Evolutionary conservation across 495 filamentous ascomycete species (phyloP).

Genomic region (Jackrogersella minutella): DNA sequence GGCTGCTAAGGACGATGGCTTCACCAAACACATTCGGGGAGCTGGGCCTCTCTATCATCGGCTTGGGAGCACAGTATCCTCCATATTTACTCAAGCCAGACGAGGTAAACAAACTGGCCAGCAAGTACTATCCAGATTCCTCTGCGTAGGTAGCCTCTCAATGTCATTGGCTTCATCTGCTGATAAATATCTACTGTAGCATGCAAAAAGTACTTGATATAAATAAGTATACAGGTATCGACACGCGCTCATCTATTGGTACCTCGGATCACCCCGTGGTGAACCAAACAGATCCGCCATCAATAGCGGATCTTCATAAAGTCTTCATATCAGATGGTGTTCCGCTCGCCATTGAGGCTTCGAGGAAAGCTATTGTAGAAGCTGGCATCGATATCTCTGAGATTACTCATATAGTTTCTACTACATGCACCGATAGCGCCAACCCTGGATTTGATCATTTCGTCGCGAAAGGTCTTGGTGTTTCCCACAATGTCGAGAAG

Average conservation of each 20-base stretch:
- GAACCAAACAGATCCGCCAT: conserved; percentile 61
- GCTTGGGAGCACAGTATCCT: conserved; percentile 60
- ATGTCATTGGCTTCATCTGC: background rate
- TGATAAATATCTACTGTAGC: conserved; percentile 40
- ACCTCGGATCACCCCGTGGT: conserved; percentile 63
- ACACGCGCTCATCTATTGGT: conserved; percentile 66
- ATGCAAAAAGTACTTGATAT: conserved; percentile 67
- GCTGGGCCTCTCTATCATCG: conserved; percentile 60
- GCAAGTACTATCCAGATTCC: conserved; percentile 58
- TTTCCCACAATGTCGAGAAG: conserved; percentile 61
- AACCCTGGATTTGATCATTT: conserved; percentile 74
- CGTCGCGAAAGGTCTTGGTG: conserved; percentile 63
- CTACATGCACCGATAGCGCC: conserved; percentile 72
- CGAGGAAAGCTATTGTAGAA: conserved; percentile 66
- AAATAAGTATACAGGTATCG: conserved; percentile 71
- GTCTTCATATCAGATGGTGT: conserved; percentile 66
- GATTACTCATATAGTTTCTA: conserved; percentile 72
- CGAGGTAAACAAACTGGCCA: conserved; percentile 52
- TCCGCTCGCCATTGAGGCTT: conserved; percentile 63
- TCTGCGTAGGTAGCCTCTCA: conserved; percentile 52
- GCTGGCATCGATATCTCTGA: conserved; percentile 55
- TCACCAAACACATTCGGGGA: conserved; percentile 42
- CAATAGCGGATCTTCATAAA: conserved; percentile 62
- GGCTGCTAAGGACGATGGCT: conserved; percentile 24
- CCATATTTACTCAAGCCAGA: conserved; percentile 52